Percentiles rank a stretch among this genome's conserved stretches.
Conservation (phyloP, 768 basidiomycete genomes). For the Serendipita sp. region DNA sequence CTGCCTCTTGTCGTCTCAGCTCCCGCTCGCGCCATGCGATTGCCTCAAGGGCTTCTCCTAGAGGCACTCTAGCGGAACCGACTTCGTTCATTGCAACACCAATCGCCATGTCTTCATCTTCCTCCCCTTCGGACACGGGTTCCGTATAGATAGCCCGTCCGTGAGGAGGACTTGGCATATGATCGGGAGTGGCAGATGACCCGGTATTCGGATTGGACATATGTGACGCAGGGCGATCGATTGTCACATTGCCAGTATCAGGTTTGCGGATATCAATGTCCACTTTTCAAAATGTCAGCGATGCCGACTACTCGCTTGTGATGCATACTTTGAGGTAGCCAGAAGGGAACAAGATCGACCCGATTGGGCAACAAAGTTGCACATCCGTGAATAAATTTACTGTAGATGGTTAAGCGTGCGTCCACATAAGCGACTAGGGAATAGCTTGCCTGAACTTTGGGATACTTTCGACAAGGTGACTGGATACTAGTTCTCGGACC, state of each 20-base stretch:
- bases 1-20: constrained; percentile 34
- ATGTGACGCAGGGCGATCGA: constrained; percentile 55
- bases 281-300: constrained; percentile 33
- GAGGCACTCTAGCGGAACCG: constrained; percentile 59
- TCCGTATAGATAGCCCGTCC: constrained; percentile 44
- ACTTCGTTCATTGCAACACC: constrained; percentile 68
- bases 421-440: background rate
- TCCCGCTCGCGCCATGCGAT: constrained; percentile 73
- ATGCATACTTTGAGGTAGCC: constrained; percentile 80
- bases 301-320: background rate
- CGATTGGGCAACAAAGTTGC: constrained; percentile 82
- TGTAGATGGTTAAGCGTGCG: constrained; percentile 16
- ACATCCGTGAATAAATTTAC: constrained; percentile 95
- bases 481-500: constrained; percentile 92
- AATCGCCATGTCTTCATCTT: constrained; percentile 58
- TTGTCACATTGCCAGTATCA: constrained; percentile 54
- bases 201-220: constrained; percentile 27
- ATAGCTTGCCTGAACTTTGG: constrained; percentile 78
- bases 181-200: constrained; percentile 27
- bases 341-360: constrained; percentile 94
- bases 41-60: constrained; percentile 64
- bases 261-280: constrained; percentile 92
- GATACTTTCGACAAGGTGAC: constrained; percentile 90
- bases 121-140: constrained; percentile 90
- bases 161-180: constrained; percentile 13